A percentile compares a stretch with the other conserved stretches of the same genome.
Conservation (phyloP, 257 asterid genomes). For the Fraxinus excelsior region DNA sequence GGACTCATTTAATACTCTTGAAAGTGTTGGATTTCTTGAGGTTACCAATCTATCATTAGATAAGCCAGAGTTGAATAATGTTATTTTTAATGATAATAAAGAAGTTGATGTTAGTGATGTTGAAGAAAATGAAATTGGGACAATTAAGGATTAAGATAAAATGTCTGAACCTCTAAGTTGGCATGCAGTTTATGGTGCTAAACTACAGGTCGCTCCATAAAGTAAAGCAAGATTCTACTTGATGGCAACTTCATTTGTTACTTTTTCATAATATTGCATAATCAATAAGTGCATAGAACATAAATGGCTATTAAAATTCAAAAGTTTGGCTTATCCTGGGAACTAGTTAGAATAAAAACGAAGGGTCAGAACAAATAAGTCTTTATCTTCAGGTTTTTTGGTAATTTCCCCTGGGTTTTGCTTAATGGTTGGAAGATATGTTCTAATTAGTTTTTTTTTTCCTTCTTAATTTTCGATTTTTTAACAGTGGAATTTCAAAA, state of each 20-base stretch:
- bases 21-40: no score
- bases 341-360: background rate
- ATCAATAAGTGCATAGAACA: background rate
- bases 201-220: background rate
- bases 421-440: background rate
- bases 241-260: conserved; percentile 8
- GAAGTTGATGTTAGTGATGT: no score
- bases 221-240: background rate
- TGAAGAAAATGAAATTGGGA: no score
- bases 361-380: background rate
- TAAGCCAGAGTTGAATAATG: no score
- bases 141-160: no score
- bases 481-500: conserved; percentile 36
- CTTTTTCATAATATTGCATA: background rate
- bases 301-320: background rate
- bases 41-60: no score
- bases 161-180: background rate
- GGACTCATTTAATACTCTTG: no score
- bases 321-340: background rate
- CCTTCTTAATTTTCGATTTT: conserved; percentile 5
- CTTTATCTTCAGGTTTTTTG: background rate
- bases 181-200: background rate
- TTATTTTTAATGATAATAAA: no score
- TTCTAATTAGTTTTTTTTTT: background rate
- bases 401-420: background rate